A percentile compares a stretch with the other conserved stretches of the same genome.
These are phyloP conservation scores for Nasturtium officinale DNA, from an alignment of 345 rosid species.

Conservation along the genomic window DNA sequence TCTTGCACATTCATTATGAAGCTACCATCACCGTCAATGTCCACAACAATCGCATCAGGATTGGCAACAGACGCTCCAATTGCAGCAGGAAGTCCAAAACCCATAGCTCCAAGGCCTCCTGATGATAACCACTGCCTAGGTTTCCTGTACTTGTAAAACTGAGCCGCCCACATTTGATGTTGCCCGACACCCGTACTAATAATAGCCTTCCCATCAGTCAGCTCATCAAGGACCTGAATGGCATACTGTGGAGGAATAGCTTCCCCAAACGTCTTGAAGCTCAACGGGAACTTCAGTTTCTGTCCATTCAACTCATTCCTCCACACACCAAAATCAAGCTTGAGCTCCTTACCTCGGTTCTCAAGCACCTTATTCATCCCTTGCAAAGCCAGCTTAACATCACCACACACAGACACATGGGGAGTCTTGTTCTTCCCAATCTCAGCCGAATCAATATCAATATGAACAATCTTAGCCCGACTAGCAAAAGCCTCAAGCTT, in stretches of 20 bases:
- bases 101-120: conserved; percentile 97
- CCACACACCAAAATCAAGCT: conserved; percentile 72
- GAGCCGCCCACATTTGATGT: conserved; percentile 99
- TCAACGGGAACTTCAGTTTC: conserved; percentile 68
- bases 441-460: conserved; percentile 93
- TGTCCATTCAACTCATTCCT: conserved; percentile 71
- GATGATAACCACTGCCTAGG: conserved; percentile 95
- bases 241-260: conserved; percentile 95
- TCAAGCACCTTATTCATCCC: conserved; percentile 73
- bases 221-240: conserved; percentile 81
- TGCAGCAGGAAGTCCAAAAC: conserved; percentile 96
- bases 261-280: conserved; percentile 81
- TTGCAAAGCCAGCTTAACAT: conserved; percentile 75
- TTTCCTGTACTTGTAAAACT: conserved; percentile 83
- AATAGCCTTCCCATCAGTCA: conserved; percentile 83
- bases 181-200: conserved; percentile 96
- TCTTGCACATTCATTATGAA: conserved; percentile 96
- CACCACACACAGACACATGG: conserved; percentile 85
- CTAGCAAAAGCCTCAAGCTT: conserved; percentile 97
- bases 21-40: conserved; percentile 98
- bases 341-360: conserved; percentile 48
- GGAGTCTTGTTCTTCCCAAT: conserved; percentile 99
- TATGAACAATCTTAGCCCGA: conserved; percentile 90
- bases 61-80: conserved; percentile 97
- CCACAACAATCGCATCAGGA: conserved; percentile 80